Conservation (phyloP, 345 rosid species). For the Punica granatum region DNA sequence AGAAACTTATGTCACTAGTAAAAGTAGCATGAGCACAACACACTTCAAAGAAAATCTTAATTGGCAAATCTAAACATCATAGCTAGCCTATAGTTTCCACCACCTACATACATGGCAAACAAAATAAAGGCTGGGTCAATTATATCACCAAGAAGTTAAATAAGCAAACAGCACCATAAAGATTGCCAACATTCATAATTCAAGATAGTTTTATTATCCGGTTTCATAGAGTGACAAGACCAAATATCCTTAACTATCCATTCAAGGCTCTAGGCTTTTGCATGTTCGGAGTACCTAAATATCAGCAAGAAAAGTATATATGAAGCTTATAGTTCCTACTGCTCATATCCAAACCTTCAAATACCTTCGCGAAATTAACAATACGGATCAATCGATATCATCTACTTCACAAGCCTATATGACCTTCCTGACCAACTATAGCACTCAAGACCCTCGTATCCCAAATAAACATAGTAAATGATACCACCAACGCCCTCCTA, state of each 20-base stretch:
- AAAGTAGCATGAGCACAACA: background rate
- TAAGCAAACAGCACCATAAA: background rate
- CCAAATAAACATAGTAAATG: too few species aligned
- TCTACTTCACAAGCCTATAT: background rate
- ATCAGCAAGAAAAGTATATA: too few species aligned
- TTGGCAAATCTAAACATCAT: background rate
- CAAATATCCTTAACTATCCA: too few species aligned
- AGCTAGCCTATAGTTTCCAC: too few species aligned
- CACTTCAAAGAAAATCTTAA: background rate
- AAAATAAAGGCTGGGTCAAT: background rate
- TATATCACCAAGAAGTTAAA: background rate
- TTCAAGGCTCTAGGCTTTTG: too few species aligned
- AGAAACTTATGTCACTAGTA: background rate
- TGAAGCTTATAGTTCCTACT: background rate
- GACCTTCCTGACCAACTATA: background rate
- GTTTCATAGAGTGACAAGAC: too few species aligned
- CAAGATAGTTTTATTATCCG: background rate
- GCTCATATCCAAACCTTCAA: background rate
- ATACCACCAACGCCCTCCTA: too few species aligned
- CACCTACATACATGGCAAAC: background rate
- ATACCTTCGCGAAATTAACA: background rate
- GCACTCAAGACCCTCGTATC: background rate
- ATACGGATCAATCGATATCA: background rate
- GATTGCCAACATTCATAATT: background rate
- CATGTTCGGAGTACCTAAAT: too few species aligned